Evolutionary conservation across 768 basidiomycete species (phyloP).

Genomic region (Trametes cubensis): DNA sequence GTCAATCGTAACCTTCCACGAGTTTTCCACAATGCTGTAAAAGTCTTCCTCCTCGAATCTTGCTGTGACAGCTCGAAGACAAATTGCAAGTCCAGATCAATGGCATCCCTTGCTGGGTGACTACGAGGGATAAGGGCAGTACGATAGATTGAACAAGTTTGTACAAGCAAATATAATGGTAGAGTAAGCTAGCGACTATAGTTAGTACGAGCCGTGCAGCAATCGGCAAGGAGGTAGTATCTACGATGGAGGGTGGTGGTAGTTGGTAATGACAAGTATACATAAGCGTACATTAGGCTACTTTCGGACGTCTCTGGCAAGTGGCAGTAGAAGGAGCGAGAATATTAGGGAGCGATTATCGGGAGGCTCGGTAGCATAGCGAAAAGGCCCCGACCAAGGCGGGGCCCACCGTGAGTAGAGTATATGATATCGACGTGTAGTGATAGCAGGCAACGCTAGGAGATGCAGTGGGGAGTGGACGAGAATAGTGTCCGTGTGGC

Average conservation of each 20-base stretch:
- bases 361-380: background rate
- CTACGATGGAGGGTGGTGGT: background rate
- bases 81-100: no score
- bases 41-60: no score
- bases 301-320: background rate
- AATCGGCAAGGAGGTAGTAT: background rate
- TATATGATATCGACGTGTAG: background rate
- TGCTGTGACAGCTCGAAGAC: background rate
- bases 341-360: constrained; percentile 14
- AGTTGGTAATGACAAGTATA: constrained; percentile 13
- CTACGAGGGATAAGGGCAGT: background rate
- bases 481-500: background rate
- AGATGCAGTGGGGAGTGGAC: background rate
- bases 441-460: background rate
- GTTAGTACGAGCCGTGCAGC: background rate
- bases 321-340: background rate
- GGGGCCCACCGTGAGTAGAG: constrained; percentile 11
- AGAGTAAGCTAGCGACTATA: background rate
- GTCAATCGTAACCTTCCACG: no score
- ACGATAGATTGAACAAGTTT: constrained; percentile 3
- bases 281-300: constrained; percentile 20
- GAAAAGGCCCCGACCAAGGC: constrained; percentile 9
- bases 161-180: constrained; percentile 12
- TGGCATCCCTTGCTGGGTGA: background rate
- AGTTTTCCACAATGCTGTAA: no score